phyloP scores from a whole-genome alignment of 2,329 filamentous ascomycete species.

The Tetracladium maxilliforme region DNA sequence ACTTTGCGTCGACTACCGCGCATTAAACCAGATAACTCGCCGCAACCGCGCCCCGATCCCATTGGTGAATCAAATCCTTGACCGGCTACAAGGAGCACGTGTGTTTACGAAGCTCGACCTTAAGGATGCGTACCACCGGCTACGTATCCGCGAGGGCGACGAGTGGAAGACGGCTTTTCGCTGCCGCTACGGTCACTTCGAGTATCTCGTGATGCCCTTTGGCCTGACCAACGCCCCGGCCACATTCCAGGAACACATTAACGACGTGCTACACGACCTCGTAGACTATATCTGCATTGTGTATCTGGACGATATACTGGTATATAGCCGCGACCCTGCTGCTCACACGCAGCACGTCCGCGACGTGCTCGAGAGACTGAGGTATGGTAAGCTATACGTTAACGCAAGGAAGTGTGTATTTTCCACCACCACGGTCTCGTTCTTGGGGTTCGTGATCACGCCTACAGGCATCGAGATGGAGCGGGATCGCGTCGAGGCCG shows the following conservation, averaged over 20 bases:
- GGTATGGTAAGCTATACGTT: slow-evolving; percentile 1
- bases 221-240: slow-evolving; percentile 5
- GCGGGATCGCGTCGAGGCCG: slow-evolving; percentile 4
- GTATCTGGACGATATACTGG: slow-evolving; percentile 6
- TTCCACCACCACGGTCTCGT: slow-evolving; percentile 5
- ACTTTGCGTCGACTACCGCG: slow-evolving; percentile 19
- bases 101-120: slow-evolving; percentile 4
- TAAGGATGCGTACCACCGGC: slow-evolving; percentile 3
- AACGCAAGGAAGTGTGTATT: slow-evolving; percentile 7
- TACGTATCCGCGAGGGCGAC: slow-evolving; percentile 6
- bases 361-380: slow-evolving; percentile 1
- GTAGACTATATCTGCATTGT: slow-evolving; percentile 2
- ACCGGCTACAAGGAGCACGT: neutral
- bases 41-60: slow-evolving; percentile 17
- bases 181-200: slow-evolving; percentile 4
- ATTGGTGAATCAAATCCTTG: slow-evolving; percentile 9
- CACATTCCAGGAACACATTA: slow-evolving; percentile 4
- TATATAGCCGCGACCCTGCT: slow-evolving; percentile 1
- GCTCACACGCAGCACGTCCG: slow-evolving; percentile 1
- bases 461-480: slow-evolving; percentile 6
- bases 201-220: slow-evolving; percentile 5
- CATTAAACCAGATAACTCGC: slow-evolving; percentile 16
- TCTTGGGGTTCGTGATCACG: slow-evolving; percentile 6
- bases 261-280: neutral
- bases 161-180: slow-evolving; percentile 8